These are phyloP conservation scores for Suhomyces kilbournensis DNA, from an alignment of 805 yeast species.

Conservation along the genomic window DNA sequence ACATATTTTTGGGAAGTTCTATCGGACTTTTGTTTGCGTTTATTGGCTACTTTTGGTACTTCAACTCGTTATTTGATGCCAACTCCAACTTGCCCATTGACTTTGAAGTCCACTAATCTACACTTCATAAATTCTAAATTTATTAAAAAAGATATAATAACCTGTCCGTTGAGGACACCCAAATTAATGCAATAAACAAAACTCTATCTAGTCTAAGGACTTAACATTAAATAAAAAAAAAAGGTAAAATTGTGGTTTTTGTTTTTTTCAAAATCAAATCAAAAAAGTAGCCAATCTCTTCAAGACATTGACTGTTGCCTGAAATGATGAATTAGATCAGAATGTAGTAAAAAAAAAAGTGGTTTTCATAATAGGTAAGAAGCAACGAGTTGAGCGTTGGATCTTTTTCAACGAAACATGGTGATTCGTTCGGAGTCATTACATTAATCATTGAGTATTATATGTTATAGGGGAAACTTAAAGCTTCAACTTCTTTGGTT, in stretches of 20 bases:
- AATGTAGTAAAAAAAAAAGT: conserved; percentile 8
- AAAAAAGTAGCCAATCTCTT: neutral
- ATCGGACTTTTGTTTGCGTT: conserved; percentile 30
- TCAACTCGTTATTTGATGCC: conserved; percentile 12
- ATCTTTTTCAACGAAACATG: conserved; percentile 7
- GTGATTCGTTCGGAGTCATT: conserved; percentile 30
- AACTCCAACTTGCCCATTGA: conserved; percentile 9
- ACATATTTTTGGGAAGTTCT: conserved; percentile 29
- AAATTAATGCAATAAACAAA: conserved; percentile 41
- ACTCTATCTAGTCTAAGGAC: conserved; percentile 30
- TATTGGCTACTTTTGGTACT: conserved; percentile 27
- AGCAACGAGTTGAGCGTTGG: conserved; percentile 50
- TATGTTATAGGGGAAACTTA: conserved; percentile 29
- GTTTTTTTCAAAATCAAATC: neutral
- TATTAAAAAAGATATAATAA: conserved; percentile 9
- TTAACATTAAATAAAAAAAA: conserved; percentile 4
- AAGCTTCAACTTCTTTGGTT: conserved; percentile 75
- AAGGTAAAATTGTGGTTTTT: conserved; percentile 16
- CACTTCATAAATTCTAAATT: neutral
- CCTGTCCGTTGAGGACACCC: conserved; percentile 53
- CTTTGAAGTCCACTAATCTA: neutral
- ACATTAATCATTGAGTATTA: conserved; percentile 40
- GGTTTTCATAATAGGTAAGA: conserved; percentile 12
- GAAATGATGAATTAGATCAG: neutral
- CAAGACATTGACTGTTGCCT: neutral